Percentiles rank a stretch among this genome's conserved stretches.
These are phyloP conservation scores for Flaveria brownii DNA, from an alignment of 129 eudicot genomes.

Conservation along the genomic window DNA sequence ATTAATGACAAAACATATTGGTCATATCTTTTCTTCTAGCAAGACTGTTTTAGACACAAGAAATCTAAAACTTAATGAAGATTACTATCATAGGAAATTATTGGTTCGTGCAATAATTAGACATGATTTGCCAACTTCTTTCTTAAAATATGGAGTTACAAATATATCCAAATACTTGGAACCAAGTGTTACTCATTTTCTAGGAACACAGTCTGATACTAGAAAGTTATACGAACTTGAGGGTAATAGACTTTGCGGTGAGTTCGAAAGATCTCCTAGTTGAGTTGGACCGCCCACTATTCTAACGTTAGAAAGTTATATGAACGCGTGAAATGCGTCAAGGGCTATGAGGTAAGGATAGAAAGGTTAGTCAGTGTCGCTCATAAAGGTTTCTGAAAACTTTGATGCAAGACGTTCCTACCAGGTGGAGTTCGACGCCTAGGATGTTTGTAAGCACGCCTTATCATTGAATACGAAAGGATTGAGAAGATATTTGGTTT, in stretches of 20 bases:
- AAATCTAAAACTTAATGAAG: background rate
- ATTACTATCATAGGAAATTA: background rate
- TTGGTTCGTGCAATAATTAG: constrained; percentile 1
- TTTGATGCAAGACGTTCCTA: background rate
- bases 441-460: background rate
- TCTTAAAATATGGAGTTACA: constrained; percentile 10
- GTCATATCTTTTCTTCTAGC: background rate
- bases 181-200: background rate
- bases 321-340: background rate
- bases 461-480: background rate
- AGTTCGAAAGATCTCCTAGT: background rate
- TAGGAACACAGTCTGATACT: background rate
- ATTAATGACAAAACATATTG: background rate
- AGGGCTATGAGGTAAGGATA: background rate
- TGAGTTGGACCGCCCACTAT: background rate
- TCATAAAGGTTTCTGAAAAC: background rate
- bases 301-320: background rate
- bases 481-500: background rate
- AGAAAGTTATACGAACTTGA: background rate
- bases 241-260: background rate
- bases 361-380: background rate
- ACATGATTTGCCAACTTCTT: constrained; percentile 15
- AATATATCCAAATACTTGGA: background rate
- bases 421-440: background rate
- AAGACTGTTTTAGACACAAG: constrained; percentile 1